These are phyloP conservation scores for Didymella sp. DNA, from an alignment of 2,329 filamentous ascomycete genomes.

Conservation along the genomic window DNA sequence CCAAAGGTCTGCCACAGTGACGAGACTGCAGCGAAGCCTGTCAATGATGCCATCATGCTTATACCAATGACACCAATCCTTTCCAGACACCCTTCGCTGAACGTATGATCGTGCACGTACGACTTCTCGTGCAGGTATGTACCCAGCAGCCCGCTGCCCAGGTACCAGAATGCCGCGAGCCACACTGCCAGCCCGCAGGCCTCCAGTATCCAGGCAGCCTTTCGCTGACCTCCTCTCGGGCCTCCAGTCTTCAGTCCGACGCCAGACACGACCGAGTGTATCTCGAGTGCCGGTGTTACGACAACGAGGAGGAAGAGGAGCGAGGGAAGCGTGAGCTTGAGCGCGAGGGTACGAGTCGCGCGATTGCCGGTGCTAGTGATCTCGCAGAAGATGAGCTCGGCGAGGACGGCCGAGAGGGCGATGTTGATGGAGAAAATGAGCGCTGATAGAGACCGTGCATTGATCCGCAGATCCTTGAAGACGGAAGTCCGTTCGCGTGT, in stretches of 20 bases:
- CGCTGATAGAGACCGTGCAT: slow-evolving; percentile 58
- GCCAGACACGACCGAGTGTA: slow-evolving; percentile 67
- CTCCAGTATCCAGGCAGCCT: slow-evolving; percentile 70
- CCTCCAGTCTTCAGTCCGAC: slow-evolving; percentile 69
- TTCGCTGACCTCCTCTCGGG: slow-evolving; percentile 63
- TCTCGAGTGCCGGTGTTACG: slow-evolving; percentile 79
- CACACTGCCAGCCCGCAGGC: slow-evolving; percentile 68
- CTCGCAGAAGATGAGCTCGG: slow-evolving; percentile 82
- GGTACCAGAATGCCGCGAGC: slow-evolving; percentile 78
- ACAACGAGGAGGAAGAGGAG: slow-evolving; percentile 76
- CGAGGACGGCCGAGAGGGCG: slow-evolving; percentile 77
- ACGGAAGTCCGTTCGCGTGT: slow-evolving; percentile 34
- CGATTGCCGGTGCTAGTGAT: slow-evolving; percentile 77
- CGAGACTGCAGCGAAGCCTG: slow-evolving; percentile 87
- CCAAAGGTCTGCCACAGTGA: slow-evolving; percentile 85
- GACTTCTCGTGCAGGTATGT: slow-evolving; percentile 58
- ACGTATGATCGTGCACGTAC: slow-evolving; percentile 53
- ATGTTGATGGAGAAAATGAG: slow-evolving; percentile 78
- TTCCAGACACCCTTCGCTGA: slow-evolving; percentile 65
- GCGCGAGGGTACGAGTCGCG: slow-evolving; percentile 69
- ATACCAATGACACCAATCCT: slow-evolving; percentile 85
- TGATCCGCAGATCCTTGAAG: slow-evolving; percentile 49
- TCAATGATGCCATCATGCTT: slow-evolving; percentile 84
- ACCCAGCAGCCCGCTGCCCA: slow-evolving; percentile 69
- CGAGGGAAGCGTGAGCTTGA: slow-evolving; percentile 72